Evolutionary conservation across 1,284 basidiomycete genomes (phyloP).

Genomic region (Rhodotorula sp.): DNA sequence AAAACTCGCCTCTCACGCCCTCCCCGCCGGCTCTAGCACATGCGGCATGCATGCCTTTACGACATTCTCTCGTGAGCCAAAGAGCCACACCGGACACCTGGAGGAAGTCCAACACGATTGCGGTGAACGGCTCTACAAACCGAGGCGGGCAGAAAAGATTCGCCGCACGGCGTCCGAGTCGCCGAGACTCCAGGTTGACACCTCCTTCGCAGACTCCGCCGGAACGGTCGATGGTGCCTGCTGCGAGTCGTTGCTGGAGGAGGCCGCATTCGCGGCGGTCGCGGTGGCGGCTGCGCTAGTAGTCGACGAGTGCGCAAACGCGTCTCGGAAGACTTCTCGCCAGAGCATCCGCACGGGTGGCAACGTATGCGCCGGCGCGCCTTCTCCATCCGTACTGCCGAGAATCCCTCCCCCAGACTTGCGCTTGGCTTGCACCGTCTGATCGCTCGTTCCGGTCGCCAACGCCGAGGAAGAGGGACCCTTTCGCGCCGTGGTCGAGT

Average conservation of each 20-base stretch:
- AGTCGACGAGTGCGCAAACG: background rate
- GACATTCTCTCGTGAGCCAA: background rate
- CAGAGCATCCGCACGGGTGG: slow-evolving; percentile 35
- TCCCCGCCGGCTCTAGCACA: no score
- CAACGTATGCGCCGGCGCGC: slow-evolving; percentile 27
- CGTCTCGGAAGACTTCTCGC: slow-evolving; percentile 14
- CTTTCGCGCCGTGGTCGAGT: background rate
- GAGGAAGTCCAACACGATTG: background rate
- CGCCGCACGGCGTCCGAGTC: background rate
- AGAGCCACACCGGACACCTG: background rate
- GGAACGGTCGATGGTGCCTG: background rate
- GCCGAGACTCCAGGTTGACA: background rate
- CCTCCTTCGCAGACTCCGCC: background rate
- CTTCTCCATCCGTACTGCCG: slow-evolving; percentile 7
- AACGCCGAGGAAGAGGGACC: background rate
- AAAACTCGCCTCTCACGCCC: no score
- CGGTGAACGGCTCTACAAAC: background rate
- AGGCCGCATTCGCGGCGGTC: background rate
- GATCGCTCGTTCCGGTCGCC: background rate
- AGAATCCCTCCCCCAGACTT: background rate
- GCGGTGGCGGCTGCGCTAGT: background rate
- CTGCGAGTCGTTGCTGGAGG: background rate
- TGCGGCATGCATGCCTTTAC: no score
- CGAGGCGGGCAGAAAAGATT: slow-evolving; percentile 2
- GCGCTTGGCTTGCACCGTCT: background rate